phyloP scores from a whole-genome alignment of 768 basidiomycete genomes.

The Boletus insuetus region DNA sequence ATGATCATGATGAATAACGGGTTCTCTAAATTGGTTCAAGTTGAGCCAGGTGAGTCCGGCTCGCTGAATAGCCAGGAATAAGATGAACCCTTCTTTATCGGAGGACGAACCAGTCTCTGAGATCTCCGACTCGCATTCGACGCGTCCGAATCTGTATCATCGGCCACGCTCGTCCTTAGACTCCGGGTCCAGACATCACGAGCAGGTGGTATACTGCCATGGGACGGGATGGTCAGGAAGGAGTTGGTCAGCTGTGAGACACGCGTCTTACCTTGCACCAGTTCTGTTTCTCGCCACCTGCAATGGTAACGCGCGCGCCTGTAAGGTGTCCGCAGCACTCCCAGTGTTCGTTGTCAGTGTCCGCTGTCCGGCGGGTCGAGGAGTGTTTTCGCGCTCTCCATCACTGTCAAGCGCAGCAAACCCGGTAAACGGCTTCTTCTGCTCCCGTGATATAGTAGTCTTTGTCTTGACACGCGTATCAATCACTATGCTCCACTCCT shows the following conservation, averaged over 20 bases:
- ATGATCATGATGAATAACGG: too few species aligned
- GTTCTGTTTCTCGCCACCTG: slow-evolving; percentile 15
- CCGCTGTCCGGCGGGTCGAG: slow-evolving; percentile 18
- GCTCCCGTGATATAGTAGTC: not conserved
- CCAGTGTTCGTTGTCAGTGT: not conserved
- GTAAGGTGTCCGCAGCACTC: not conserved
- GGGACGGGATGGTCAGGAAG: not conserved
- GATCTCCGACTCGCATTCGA: slow-evolving; percentile 13
- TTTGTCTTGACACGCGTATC: not conserved
- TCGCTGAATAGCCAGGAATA: slow-evolving; percentile 14
- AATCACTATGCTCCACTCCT: not conserved
- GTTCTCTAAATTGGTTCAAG: not conserved
- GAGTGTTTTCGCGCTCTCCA: slow-evolving; percentile 21
- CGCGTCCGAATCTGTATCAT: slow-evolving; percentile 21
- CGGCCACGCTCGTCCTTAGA: not conserved
- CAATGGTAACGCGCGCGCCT: slow-evolving; percentile 11
- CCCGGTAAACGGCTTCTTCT: not conserved
- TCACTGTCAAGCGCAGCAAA: slow-evolving; percentile 4
- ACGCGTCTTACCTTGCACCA: slow-evolving; percentile 13
- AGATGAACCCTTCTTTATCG: not conserved
- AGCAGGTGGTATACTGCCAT: not conserved
- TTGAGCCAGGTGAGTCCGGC: slow-evolving; percentile 4
- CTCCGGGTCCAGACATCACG: slow-evolving; percentile 11
- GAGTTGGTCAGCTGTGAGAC: not conserved
- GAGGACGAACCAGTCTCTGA: slow-evolving; percentile 5